phyloP scores from a whole-genome alignment of 2,329 filamentous ascomycete species.

The Stagonosporopsis rhizophila region DNA sequence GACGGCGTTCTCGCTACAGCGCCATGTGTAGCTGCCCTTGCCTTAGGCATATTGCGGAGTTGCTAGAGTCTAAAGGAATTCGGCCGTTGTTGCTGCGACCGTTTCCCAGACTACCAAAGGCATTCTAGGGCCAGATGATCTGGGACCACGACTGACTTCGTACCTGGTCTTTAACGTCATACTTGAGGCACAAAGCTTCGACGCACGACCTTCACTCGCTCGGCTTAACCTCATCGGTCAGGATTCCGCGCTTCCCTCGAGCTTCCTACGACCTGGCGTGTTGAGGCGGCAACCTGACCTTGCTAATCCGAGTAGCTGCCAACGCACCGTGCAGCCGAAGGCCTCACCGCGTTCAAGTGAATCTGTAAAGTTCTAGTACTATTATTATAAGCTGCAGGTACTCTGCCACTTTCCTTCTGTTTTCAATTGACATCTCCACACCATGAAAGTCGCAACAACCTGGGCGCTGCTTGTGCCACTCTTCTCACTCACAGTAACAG shows the following conservation, averaged over 20 bases:
- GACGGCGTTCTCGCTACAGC: slow-evolving; percentile 19
- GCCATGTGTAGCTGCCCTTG: slow-evolving; percentile 18
- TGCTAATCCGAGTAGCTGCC: slow-evolving; percentile 39
- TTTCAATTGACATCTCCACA: slow-evolving; percentile 26
- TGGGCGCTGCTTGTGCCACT: slow-evolving; percentile 34
- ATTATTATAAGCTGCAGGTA: slow-evolving; percentile 38
- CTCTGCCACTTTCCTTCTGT: slow-evolving; percentile 23
- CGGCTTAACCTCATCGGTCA: slow-evolving; percentile 27
- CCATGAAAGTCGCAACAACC: slow-evolving; percentile 27
- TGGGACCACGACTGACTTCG: slow-evolving; percentile 20
- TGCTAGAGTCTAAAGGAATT: slow-evolving; percentile 7
- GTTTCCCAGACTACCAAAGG: slow-evolving; percentile 38
- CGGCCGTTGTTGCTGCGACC: slow-evolving; percentile 12
- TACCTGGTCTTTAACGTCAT: slow-evolving; percentile 37
- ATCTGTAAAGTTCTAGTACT: slow-evolving; percentile 22
- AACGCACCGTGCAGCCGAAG: slow-evolving; percentile 47
- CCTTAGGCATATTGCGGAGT: slow-evolving; percentile 6
- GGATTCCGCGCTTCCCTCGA: slow-evolving; percentile 30
- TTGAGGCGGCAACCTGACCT: slow-evolving; percentile 35
- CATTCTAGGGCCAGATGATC: slow-evolving; percentile 17
- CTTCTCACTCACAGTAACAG: slow-evolving; percentile 35
- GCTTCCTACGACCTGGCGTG: slow-evolving; percentile 34
- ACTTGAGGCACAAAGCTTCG: slow-evolving; percentile 34
- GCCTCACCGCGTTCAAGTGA: slow-evolving; percentile 21
- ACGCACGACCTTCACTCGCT: slow-evolving; percentile 32